These are phyloP conservation scores for Ziziphus jujuba DNA, from an alignment of 306 rosid genomes.

Conservation along the genomic window DNA sequence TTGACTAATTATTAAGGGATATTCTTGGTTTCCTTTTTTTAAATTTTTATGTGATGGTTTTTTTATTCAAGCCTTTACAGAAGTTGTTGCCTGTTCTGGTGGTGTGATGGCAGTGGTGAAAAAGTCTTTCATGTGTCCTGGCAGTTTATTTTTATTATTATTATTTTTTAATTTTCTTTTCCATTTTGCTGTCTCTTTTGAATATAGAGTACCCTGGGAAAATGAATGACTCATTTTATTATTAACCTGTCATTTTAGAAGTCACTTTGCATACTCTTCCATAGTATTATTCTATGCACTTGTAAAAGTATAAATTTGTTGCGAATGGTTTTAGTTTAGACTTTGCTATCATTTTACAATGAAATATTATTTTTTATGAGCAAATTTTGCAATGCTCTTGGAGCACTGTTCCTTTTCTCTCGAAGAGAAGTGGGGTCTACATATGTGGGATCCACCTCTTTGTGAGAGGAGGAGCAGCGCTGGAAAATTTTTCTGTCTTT, in stretches of 20 bases:
- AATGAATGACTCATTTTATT: neutral
- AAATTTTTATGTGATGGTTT: slow-evolving; percentile 24
- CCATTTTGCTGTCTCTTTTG: neutral
- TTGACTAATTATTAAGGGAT: slow-evolving; percentile 14
- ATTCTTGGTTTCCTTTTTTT: slow-evolving; percentile 11
- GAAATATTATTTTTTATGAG: too few relatives aligned
- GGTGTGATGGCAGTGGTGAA: slow-evolving; percentile 2
- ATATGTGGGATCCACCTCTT: too few relatives aligned
- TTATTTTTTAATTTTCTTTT: neutral
- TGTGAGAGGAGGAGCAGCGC: too few relatives aligned
- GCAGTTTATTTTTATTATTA: neutral
- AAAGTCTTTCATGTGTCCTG: slow-evolving; percentile 7
- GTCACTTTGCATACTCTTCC: neutral
- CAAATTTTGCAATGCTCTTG: too few relatives aligned
- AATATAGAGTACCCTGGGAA: neutral
- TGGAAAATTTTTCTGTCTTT: too few relatives aligned
- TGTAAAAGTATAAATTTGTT: neutral
- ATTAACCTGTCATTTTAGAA: neutral
- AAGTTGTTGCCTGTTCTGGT: slow-evolving; percentile 5
- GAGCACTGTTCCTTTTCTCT: too few relatives aligned
- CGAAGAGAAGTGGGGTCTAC: too few relatives aligned
- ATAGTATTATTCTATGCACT: neutral
- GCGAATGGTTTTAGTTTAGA: neutral
- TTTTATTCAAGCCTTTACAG: slow-evolving; percentile 28
- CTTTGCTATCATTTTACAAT: neutral